phyloP scores from a whole-genome alignment of 768 basidiomycete genomes.

The Psilocybe subaeruginosa region DNA sequence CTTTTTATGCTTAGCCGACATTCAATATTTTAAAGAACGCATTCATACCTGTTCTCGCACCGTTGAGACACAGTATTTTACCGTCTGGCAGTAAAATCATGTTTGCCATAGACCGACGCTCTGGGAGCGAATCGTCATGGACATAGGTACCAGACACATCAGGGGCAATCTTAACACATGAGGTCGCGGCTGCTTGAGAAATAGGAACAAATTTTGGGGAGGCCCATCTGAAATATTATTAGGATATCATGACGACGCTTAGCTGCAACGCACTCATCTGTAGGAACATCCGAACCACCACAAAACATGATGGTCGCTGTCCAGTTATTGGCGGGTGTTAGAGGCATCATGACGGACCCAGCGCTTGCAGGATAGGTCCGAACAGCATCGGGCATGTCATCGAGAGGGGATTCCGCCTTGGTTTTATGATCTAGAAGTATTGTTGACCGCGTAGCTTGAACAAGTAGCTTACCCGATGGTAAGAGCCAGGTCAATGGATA shows the following conservation, averaged over 20 bases:
- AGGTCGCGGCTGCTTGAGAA: slow-evolving; percentile 58
- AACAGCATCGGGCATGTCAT: slow-evolving; percentile 66
- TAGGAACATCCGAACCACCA: slow-evolving; percentile 67
- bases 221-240: slow-evolving; percentile 39
- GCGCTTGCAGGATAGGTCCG: slow-evolving; percentile 78
- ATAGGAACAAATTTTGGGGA: slow-evolving; percentile 51
- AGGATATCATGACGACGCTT: neutral
- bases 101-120: slow-evolving; percentile 73
- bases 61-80: slow-evolving; percentile 67
- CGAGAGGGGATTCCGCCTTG: slow-evolving; percentile 56
- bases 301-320: slow-evolving; percentile 84
- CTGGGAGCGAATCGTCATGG: slow-evolving; percentile 66
- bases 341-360: slow-evolving; percentile 74
- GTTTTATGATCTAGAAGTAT: slow-evolving; percentile 65
- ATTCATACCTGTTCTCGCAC: slow-evolving; percentile 59
- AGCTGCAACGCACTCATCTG: slow-evolving; percentile 39
- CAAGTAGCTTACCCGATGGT: slow-evolving; percentile 61
- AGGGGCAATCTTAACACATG: slow-evolving; percentile 80
- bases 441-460: slow-evolving; percentile 65
- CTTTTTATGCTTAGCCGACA: slow-evolving; percentile 27
- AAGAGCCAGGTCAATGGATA: slow-evolving; percentile 76
- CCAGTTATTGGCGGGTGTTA: slow-evolving; percentile 82
- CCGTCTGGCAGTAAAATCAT: slow-evolving; percentile 73
- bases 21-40: slow-evolving; percentile 14
- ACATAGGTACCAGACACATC: slow-evolving; percentile 60